Base-by-base conservation (phyloP, 257 asterid genomes). In the Primulina tabacum region DNA sequence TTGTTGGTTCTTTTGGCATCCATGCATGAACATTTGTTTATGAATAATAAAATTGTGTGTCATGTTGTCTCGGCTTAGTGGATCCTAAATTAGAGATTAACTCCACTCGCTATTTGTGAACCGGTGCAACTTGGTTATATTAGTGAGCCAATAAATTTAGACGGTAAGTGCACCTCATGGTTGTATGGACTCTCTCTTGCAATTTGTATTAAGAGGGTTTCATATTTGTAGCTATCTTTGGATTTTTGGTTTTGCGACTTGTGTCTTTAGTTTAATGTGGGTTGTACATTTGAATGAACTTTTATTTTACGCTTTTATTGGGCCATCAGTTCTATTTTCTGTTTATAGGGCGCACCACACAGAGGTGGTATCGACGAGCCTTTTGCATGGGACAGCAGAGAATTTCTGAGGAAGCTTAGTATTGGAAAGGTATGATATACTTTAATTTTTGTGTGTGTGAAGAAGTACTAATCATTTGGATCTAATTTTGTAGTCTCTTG, bases 301-400 rank as follows among this genome's bases (percentile, higher is more conserved):
- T 52, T 10, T 29, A 8, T 17, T 71, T n/a, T 71, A 29, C 28
- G 33, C 64, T 35, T 37, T 35, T 11, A 64, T 32, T 26, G n/a
- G 38, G 64, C 9, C 40, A 47, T 14, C 29, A 21, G 18, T 35
- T 64, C 59, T 59, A 21, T 61, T 67, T 24, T 66, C 57, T 52
- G 24, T 58, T 65, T 78, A 35, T 77, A 93, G 94, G 96, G 96
- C 64, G 57, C 57, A 16, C 86, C 89, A 52, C 90, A 92, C 34
- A 81, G 99, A 77, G 96, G 96, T 68, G 89, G 95, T 4, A 20
- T 77, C 55, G 99, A 94, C 72, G 97, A 94, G 78, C 92, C 99
- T 43, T 94, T 89, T 89, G 99, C 99, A 69, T 94, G 99, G 99
- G 87, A 86, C 60, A 91, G 99, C 82, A 82, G 90, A 76, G 99